Evolutionary conservation across 495 filamentous ascomycete genomes (phyloP), one percentile per base, ranked within the genome.

Genomic region (Penicillium alfredii): DNA sequence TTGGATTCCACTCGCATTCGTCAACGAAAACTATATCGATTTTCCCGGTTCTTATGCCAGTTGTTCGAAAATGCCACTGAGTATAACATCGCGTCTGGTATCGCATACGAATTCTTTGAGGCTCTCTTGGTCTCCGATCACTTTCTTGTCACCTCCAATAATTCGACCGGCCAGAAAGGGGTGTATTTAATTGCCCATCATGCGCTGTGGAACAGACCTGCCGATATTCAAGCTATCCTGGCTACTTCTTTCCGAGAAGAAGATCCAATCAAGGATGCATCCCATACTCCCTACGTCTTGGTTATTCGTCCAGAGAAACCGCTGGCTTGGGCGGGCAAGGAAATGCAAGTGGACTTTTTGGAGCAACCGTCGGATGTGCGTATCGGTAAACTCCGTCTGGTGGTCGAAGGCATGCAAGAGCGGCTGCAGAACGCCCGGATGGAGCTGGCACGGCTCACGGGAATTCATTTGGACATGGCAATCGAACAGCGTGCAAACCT

Each of bases 61-160:
- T 74, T 90, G 22, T 98, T 97, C 45, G 92, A 98, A 56, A 97
- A 97, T 55, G 83, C 87, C 8, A 92, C 86, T 8, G 92, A 98
- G 53, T 95, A 92, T 60, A 94, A 84, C 49, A 68, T 90, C 31
- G 66, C 74, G 7, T 66, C 68, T 8, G 75, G 83, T 17, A 73
- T 75, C 35, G 66, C 90, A 14, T 73, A 77, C 40, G 71, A 82
- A 9, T 71, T 98, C 20, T 84, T 88, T 51, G 84, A 90, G 40
- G 72, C 84, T 4, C 71, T 98, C n/a, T 75, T 88, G 12, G 70
- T 83, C 26, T 81, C 86, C 6, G 86, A 86, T 20, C 92, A 98
- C 56, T 90, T 97, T 52, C 73, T 95, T 17, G 61, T 74, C 34
- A 66, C 60, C 10, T 61, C 62, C 5, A 76, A 82, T 46, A 80